Base-by-base conservation (phyloP, 345 rosid species). In the Citrus inodora region DNA sequence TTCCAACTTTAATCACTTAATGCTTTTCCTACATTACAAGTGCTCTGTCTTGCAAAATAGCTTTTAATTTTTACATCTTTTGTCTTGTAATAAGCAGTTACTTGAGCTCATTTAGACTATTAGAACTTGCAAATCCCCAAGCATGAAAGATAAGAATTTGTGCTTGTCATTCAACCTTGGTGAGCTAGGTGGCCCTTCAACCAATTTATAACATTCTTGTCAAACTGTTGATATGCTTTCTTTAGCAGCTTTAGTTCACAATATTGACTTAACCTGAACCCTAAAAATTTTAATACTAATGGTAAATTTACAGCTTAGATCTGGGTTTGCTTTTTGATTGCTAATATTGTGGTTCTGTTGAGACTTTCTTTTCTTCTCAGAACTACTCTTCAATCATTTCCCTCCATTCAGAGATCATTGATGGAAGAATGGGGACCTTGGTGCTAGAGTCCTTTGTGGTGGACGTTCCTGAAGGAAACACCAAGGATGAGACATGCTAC, bases 401-500 rank as follows among this genome's bases (percentile, higher is more conserved):
- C 30, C 90, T 97, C 78, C 99, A 97, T 66, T 93, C 98, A 7
- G 97, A 97, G 87, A 89, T 88, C n/a, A 88, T 90, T 37, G 88
- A 90, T 48, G 99, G 98, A 82, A 87, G 98, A 76, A 83, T 89
- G 9, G 96, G 98, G 63, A 92, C 98, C 5, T 80, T 94, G 73
- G 97, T 90, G 83, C 83, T 94, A 0, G 98, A 97, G 83, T 97
- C 99, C 0, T 97, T 90, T 80, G 92, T 94, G 73, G 98, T 97
- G 77, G 98, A 97, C 67, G 93, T 92, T 37, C 99, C 98, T 13
- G 89, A 94, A 58, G 98, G 99, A 65, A 94, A 97, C 84, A 97
- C 98, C 77, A 86, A 89, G 85, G 99, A 94, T 38, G 99, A 97
- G 79, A 97, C 99, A 62, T 92, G 98, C 76, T 97, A 92, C 91